phyloP scores from a whole-genome alignment of 257 asterid genomes.

The Oldenlandia corymbosa region DNA sequence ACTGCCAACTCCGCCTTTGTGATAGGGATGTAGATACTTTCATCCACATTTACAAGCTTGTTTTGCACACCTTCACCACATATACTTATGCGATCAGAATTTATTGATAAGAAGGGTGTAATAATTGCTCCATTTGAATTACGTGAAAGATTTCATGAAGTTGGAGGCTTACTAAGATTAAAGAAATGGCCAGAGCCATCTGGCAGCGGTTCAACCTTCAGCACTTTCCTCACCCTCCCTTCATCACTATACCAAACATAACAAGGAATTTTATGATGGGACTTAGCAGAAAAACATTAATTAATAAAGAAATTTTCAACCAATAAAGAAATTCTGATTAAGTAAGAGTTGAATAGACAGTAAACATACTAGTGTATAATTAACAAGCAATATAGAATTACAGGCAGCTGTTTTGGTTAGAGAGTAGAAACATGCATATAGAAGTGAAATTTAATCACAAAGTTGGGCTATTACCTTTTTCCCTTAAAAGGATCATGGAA shows the following conservation, averaged over 20 bases:
- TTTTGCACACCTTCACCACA: conserved; percentile 79
- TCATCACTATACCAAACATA: conserved; percentile 66
- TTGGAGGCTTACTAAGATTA: conserved; percentile 66
- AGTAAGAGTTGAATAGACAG: background rate
- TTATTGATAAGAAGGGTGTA: background rate
- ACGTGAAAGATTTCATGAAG: conserved; percentile 6
- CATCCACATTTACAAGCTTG: conserved; percentile 77
- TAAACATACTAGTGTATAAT: background rate
- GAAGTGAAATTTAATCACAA: background rate
- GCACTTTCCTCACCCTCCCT: conserved; percentile 87
- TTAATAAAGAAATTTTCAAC: no score
- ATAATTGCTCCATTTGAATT: background rate
- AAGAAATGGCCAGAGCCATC: conserved; percentile 99
- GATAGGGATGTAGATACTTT: conserved; percentile 80
- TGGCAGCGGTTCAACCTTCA: conserved; percentile 96
- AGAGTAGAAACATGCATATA: background rate
- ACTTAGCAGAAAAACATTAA: no score
- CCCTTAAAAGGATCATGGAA: conserved; percentile 92
- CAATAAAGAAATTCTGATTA: no score
- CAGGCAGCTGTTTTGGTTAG: background rate
- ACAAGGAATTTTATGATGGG: no score
- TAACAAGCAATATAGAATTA: no score
- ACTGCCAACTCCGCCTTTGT: conserved; percentile 83
- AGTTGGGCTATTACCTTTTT: conserved; percentile 46
- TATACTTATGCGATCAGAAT: conserved; percentile 18